Conservation (phyloP, 768 basidiomycete species). For the Cubamyces sp. region DNA sequence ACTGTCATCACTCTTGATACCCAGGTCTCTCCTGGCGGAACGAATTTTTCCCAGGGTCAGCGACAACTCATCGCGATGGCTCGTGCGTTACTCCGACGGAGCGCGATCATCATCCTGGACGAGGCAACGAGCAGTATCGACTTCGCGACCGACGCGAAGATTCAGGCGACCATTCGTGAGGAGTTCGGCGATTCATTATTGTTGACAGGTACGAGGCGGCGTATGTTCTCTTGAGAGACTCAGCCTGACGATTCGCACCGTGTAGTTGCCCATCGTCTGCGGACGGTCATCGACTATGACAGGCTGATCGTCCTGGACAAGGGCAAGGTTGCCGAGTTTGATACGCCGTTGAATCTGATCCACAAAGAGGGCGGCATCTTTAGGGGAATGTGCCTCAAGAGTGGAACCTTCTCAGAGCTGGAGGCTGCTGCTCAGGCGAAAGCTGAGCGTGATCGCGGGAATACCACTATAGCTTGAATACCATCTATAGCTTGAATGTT, state of each 20-base stretch:
- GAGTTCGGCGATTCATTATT: slow-evolving; percentile 80
- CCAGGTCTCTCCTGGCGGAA: slow-evolving; percentile 82
- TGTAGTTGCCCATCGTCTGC: slow-evolving; percentile 72
- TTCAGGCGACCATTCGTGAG: slow-evolving; percentile 84
- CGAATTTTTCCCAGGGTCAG: slow-evolving; percentile 94
- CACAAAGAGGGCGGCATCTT: slow-evolving; percentile 52
- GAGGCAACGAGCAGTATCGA: slow-evolving; percentile 89
- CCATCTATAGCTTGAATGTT: not conserved
- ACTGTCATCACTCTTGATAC: slow-evolving; percentile 71
- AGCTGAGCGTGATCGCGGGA: slow-evolving; percentile 26
- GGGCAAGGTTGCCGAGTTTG: slow-evolving; percentile 52
- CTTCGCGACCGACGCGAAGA: slow-evolving; percentile 87
- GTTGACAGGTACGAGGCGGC: slow-evolving; percentile 59
- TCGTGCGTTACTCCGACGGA: slow-evolving; percentile 72
- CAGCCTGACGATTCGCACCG: slow-evolving; percentile 15
- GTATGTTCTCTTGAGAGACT: not conserved
- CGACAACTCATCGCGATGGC: slow-evolving; percentile 89
- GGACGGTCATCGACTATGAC: slow-evolving; percentile 83
- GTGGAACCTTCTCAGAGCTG: slow-evolving; percentile 64
- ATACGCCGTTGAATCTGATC: slow-evolving; percentile 55
- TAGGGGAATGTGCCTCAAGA: slow-evolving; percentile 59
- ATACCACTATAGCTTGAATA: not conserved
- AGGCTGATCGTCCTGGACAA: slow-evolving; percentile 81
- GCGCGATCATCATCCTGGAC: slow-evolving; percentile 76
- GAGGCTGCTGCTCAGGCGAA: slow-evolving; percentile 59